Base-by-base conservation (phyloP, 768 basidiomycete species). In the Thelephora ganbajun region DNA sequence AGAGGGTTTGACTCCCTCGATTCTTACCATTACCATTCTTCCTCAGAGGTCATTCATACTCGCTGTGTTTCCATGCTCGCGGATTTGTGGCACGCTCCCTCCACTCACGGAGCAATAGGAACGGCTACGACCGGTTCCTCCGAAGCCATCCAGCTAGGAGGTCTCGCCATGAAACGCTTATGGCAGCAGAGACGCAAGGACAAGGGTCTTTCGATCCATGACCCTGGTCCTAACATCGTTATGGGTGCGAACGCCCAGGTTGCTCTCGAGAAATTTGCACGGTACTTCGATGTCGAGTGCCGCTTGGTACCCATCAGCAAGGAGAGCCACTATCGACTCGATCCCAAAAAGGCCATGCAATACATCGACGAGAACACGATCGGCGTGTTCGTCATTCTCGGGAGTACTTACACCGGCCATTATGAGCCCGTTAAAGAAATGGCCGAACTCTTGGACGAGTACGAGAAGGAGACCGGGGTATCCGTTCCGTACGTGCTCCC, bases 371-470 rank as follows among this genome's bases (percentile, higher is more conserved):
- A 83, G 64, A 82, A 82, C 52, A 79, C 77, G 1, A 82, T 83
- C 50, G 80, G 80, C 43, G 65, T 83, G 46, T 83, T 78, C 51
- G 76, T 76, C 48, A 75, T 75, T 49, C 66, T 77, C 20, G 72
- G 69, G 30, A 69, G 81, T 33, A 74, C 70, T 20, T 72, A 69
- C 53, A 76, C 75, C 5, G 75, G 71, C n/a, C 69, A 68, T 54
- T 77, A 71, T 56, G 92, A 94, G 56, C 79, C 83, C 11, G 91
- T 96, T 30, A 75, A 85, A 59, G 85, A 82, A 59, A 86, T 96
- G 79, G 69, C 83, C 1, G 78, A 80, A 36, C 70, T 86, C 9
- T 67, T 90, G 61, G 70, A 72, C 66, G 70, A 64, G 49, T 80
- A 76, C 56, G 71, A 80, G 59, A 59, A 44, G 16, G 55, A 62